phyloP scores from a whole-genome alignment of 2,329 filamentous ascomycete genomes.

The Mariannaea sp. region DNA sequence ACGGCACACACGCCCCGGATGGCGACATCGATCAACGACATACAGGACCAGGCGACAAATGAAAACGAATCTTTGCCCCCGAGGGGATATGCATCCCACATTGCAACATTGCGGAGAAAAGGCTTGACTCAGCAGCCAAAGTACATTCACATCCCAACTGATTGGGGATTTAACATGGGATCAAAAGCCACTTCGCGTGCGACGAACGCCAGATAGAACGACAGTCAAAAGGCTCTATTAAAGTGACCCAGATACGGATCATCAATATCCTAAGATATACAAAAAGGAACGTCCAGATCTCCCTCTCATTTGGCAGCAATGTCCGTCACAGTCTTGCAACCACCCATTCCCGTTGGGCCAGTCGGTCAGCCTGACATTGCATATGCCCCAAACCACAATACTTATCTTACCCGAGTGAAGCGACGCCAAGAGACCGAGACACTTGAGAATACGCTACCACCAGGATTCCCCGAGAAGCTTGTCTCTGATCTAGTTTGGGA shows the following conservation, averaged over 20 bases:
- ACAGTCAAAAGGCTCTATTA: no score
- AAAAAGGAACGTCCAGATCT: background rate
- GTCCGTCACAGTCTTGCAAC: conserved; percentile 14
- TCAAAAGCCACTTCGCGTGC: background rate
- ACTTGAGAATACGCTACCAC: conserved; percentile 49
- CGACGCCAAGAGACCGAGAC: conserved; percentile 49
- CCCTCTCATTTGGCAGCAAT: no score
- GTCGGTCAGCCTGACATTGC: conserved; percentile 62
- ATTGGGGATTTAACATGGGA: background rate
- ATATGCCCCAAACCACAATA: conserved; percentile 59
- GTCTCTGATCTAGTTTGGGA: conserved; percentile 62
- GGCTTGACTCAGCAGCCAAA: no score
- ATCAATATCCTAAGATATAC: no score
- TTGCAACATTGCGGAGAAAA: conserved; percentile 21
- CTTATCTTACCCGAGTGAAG: conserved; percentile 57
- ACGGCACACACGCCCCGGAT: conserved; percentile 15
- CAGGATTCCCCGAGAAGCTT: conserved; percentile 55
- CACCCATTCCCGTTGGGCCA: conserved; percentile 34
- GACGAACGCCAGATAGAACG: no score
- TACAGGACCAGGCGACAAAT: conserved; percentile 13
- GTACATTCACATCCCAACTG: background rate
- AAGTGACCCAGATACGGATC: no score
- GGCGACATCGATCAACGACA: conserved; percentile 18
- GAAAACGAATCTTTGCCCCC: background rate
- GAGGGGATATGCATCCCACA: conserved; percentile 13